Base-by-base conservation (phyloP, 164 flowering plant species). In the Hamamelis virginiana region DNA sequence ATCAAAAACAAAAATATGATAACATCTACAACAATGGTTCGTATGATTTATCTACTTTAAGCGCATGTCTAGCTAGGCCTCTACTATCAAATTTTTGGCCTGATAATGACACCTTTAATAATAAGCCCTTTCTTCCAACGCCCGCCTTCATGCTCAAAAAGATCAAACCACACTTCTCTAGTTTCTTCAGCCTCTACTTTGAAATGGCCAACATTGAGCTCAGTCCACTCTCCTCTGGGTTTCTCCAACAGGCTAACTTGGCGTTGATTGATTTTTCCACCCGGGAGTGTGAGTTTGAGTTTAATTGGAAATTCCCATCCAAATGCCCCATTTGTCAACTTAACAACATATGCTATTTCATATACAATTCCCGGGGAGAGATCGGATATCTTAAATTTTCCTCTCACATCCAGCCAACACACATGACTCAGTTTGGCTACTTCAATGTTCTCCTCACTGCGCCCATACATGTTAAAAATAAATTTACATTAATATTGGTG, bases 241-340 rank as follows among this genome's bases (percentile, higher is more conserved):
- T 61, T 67, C 41, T 67, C 59, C 26, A 72, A 47, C 23, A 72
- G 70, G 50, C 67, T 72, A 13, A 72, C 23, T 53, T 16, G 48
- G 11, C 75, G 65, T 38, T 44, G 44, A 22, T 60, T 19, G 15
- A 10, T 22, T 23, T 9, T 19, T 21, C 38, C 23, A 19, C 21
- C 62, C 15, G 75, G 75, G 3, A 61, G 22, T 25, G 43, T 14
- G 5, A 72, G 44, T 10, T 28, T 22, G 16, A 72, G 50, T 12
- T 41, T 66, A 43, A 72, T 41, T 16, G 75, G 75, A 12, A 66
- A 55, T 44, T 72, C 75, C 70, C 70, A 72, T n/a, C 75, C 75
- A 18, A 28, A 51, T 0, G 59, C 69, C 15, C 70, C 51, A 9
- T 50, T 19, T 25, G 48, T 72, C 60, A 72, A 44, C 61, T 72